These are phyloP conservation scores for Marasmius oreades DNA, from an alignment of 1,284 basidiomycete genomes.

Conservation along the genomic window DNA sequence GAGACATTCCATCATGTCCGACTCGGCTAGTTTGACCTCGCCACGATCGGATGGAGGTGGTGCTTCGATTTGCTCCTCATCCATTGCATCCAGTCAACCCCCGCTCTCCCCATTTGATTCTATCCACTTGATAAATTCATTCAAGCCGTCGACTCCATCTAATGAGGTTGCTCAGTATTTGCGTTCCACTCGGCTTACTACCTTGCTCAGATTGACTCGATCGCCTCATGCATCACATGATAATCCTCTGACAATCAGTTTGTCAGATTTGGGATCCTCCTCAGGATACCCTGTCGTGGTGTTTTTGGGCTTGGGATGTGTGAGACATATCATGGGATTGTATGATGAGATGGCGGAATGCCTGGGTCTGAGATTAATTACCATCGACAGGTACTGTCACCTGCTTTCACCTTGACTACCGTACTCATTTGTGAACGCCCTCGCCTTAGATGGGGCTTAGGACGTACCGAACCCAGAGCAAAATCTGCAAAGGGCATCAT, in stretches of 20 bases:
- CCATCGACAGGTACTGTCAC: conserved; percentile 77
- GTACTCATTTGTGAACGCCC: conserved; percentile 13
- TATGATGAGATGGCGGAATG: conserved; percentile 96
- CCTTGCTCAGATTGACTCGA: conserved; percentile 73
- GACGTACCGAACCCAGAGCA: conserved; percentile 73
- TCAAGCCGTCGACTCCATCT: conserved; percentile 46
- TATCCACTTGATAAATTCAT: conserved; percentile 36
- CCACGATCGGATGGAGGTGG: conserved; percentile 50
- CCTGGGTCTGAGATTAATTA: conserved; percentile 84
- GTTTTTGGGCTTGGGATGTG: conserved; percentile 91
- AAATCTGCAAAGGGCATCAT: conserved; percentile 77
- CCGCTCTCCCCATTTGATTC: conserved; percentile 45
- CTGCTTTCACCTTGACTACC: conserved; percentile 8
- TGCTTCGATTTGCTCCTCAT: conserved; percentile 44
- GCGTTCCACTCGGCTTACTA: conserved; percentile 81
- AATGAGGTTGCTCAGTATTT: conserved; percentile 82
- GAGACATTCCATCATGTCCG: conserved; percentile 44
- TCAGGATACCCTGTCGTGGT: conserved; percentile 85
- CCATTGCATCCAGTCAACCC: conserved; percentile 38
- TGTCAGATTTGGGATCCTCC: conserved; percentile 86
- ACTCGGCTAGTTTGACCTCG: conserved; percentile 44
- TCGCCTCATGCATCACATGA: conserved; percentile 75
- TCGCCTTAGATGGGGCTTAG: conserved; percentile 81
- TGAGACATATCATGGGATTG: conserved; percentile 89
- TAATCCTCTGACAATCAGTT: conserved; percentile 78